phyloP scores from a whole-genome alignment of 2,329 filamentous ascomycete genomes.

The Stylonectria norvegica region DNA sequence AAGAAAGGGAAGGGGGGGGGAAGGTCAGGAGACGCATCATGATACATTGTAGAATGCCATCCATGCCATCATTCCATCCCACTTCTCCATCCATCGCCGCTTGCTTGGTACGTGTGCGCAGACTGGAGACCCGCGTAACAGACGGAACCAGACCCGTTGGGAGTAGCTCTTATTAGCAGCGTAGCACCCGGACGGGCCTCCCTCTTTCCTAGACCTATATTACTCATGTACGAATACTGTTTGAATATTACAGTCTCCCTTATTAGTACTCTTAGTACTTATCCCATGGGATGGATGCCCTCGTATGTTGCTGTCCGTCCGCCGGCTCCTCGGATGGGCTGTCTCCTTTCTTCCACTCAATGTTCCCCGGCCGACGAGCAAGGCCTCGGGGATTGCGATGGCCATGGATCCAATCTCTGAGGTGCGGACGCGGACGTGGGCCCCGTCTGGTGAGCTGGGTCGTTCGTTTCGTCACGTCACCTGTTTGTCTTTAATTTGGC shows the following conservation, averaged over 20 bases:
- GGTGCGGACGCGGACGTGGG: neutral
- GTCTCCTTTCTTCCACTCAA: neutral
- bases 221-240: too few relatives aligned
- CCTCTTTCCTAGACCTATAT: neutral
- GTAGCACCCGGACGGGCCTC: neutral
- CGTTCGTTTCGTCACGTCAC: constrained; percentile 1
- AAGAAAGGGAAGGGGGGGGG: neutral
- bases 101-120: constrained; percentile 9
- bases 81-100: constrained; percentile 8
- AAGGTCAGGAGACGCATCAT: constrained; percentile 16
- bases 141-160: constrained; percentile 5
- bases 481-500: too few relatives aligned
- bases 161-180: neutral
- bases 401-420: neutral
- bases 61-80: constrained; percentile 4
- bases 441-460: neutral
- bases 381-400: neutral
- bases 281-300: too few relatives aligned
- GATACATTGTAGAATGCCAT: constrained; percentile 3
- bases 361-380: neutral
- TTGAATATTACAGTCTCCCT: too few relatives aligned
- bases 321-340: neutral
- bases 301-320: neutral
- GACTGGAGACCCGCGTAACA: constrained; percentile 15
- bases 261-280: too few relatives aligned